Evolutionary conservation across 2,329 filamentous ascomycete genomes (phyloP), one percentile per base, ranked within the genome.

Genomic region (Torrubiellomyces zombiae): DNA sequence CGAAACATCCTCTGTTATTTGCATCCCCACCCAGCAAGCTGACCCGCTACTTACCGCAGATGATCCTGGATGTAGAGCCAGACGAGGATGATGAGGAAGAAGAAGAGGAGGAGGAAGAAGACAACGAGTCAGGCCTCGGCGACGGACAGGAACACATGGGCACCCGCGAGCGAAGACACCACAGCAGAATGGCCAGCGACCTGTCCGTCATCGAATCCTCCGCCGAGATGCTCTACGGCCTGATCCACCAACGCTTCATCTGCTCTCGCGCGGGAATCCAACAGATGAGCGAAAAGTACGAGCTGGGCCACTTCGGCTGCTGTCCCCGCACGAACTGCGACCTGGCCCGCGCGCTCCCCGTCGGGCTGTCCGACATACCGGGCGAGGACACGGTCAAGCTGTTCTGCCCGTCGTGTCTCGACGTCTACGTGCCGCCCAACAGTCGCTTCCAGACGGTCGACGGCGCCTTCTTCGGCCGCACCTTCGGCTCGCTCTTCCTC

Each of bases 231-330:
- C 74, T 98, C 14, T 98, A 98, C 55, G 89, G 89, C 20, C 68
- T 98, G 31, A 98, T 98, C 51, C 89, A 98, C 56, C 89, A 95
- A 52, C 78, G 89, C 29, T 98, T 94, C 54, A 95, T 98, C 55
- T 95, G 85, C 44, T 94, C 85, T 14, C 70, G 89, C 30, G 82
- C 81, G 3, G 89, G 89, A 26, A 95, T 98, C 42, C 86, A 95
- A 55, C 85, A 94, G 50, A 98, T 98, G 89, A 82, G 85, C 34
- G 89, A 98, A 53, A 98, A 98, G 53, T 98, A 95, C 59, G 86
- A 95, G 52, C 66, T 92, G 24, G 79, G 85, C 32, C 86, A 98
- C 56, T 98, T 98, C 46, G 89, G 89, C 26, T 75, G 77, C 38
- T 98, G 89, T 50, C 89, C 89, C n/a, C 72, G 89, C 31, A 91